Base-by-base conservation (phyloP, 1,284 basidiomycete species). In the Neonothopanus nambi region DNA sequence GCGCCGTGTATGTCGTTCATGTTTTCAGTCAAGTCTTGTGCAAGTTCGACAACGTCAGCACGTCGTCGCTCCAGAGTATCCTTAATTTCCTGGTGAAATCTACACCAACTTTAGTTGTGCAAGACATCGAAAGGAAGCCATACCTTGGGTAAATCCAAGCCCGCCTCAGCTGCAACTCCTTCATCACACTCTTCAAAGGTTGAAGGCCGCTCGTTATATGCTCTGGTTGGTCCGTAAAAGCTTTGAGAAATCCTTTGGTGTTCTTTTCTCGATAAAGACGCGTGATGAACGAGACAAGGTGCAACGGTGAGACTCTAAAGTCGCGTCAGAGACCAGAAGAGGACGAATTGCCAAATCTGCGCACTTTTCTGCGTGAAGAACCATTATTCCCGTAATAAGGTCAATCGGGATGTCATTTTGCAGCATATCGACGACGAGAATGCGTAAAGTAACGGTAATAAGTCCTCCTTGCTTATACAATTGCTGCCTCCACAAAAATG, bases 221-320 rank as follows among this genome's bases (percentile, higher is more conserved):
- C 67, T 99, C 96, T 0, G 96, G 94, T 61, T 98, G 89, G 67
- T 98, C 96, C 0, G 94, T 94, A 66, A 99, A 98, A 0, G 95
- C 97, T 70, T 99, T 98, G 58, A 98, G 67, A 99, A 98, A 0
- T 1, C 95, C 96, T 5, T 78, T 80, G 68, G 82, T 74, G 69
- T 98, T 98, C 70, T 88, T 85, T 66, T 95, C 87, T 41, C 95
- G 82, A 65, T 89, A 96, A 1, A 97, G 73, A 5, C 94, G 82
- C 43, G 95, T 87, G 37, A 96, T 92, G 70, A 98, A 97, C 0
- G 94, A 91, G 65, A 96, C 95, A 26, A 89, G 74, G 20, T 87
- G 91, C 2, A 92, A 80, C 0, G 92, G 84, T 0, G 90, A 91
- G 7, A 97, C 90, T 63, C 93, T 95, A 48, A 97, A 21, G n/a